A percentile compares a stretch with the other conserved stretches of the same genome.
phyloP scores from a whole-genome alignment of 2,329 filamentous ascomycete species.

The Colletotrichum euphorbiae region DNA sequence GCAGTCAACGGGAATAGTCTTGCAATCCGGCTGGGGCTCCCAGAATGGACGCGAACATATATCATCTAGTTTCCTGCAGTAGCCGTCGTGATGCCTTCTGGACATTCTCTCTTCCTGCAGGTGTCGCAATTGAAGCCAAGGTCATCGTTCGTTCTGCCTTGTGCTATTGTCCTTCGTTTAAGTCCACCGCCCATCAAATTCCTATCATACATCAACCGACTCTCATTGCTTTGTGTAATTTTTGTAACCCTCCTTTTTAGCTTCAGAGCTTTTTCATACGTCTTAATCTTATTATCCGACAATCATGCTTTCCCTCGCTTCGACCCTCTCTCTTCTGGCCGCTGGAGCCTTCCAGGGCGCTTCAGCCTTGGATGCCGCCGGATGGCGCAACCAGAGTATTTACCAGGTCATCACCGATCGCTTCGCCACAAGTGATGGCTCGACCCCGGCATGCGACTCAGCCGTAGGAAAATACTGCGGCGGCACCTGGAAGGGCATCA shows the following conservation, averaged over 20 bases:
- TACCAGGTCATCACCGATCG: slow-evolving; percentile 60
- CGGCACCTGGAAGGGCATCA: slow-evolving; percentile 62
- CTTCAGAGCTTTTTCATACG: neutral
- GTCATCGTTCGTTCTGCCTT: slow-evolving; percentile 36
- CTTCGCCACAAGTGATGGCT: slow-evolving; percentile 54
- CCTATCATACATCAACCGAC: slow-evolving; percentile 5
- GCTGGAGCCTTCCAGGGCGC: slow-evolving; percentile 30
- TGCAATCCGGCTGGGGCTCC: neutral
- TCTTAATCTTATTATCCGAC: neutral
- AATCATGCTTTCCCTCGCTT: slow-evolving; percentile 25
- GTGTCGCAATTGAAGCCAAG: slow-evolving; percentile 27
- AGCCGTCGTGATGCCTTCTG: neutral
- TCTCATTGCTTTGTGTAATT: slow-evolving; percentile 4
- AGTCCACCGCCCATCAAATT: neutral
- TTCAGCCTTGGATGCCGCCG: slow-evolving; percentile 44
- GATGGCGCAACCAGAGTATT: slow-evolving; percentile 56
- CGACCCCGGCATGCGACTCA: slow-evolving; percentile 48
- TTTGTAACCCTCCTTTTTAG: neutral
- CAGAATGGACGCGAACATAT: slow-evolving; percentile 1
- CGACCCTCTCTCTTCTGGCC: slow-evolving; percentile 29
- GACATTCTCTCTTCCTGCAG: neutral
- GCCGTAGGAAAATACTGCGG: slow-evolving; percentile 57
- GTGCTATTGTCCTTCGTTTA: slow-evolving; percentile 25
- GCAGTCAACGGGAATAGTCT: neutral
- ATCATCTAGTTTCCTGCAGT: neutral